Percentiles rank a stretch among this genome's conserved stretches.
Conservation (phyloP, 1,284 basidiomycete genomes). For the Amylostereum areolatum region DNA sequence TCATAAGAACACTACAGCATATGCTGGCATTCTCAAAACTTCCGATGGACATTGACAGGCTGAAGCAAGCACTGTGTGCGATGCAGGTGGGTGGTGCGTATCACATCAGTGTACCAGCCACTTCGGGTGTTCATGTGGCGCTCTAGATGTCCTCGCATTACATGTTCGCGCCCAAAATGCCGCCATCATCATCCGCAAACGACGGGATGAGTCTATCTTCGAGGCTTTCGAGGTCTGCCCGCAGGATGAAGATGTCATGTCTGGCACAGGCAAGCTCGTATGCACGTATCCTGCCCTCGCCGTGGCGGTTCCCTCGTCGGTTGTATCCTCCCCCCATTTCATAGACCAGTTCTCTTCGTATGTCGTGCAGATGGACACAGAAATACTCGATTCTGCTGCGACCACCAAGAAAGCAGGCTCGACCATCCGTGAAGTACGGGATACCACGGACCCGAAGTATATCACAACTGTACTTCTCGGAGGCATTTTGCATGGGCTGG, state of each 20-base stretch:
- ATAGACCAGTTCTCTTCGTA: slow-evolving; percentile 23
- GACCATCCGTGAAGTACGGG: slow-evolving; percentile 17
- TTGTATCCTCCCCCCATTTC: slow-evolving; percentile 23
- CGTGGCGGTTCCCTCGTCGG: slow-evolving; percentile 25
- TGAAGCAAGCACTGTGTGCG: too few species aligned
- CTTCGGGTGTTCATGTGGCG: neutral
- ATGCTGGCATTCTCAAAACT: neutral
- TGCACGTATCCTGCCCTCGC: slow-evolving; percentile 27
- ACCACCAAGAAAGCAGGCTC: slow-evolving; percentile 19
- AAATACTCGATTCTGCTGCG: slow-evolving; percentile 9
- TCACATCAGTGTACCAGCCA: too few species aligned
- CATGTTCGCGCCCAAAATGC: slow-evolving; percentile 39
- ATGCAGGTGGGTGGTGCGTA: too few species aligned
- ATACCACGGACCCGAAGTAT: slow-evolving; percentile 32
- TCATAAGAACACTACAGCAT: neutral
- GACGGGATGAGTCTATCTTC: slow-evolving; percentile 19
- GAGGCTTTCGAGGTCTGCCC: slow-evolving; percentile 40
- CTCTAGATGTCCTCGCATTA: slow-evolving; percentile 22
- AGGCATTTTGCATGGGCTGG: slow-evolving; percentile 31
- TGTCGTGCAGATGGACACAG: slow-evolving; percentile 26
- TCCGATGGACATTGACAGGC: too few species aligned
- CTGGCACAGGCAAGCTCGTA: slow-evolving; percentile 30
- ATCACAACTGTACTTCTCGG: slow-evolving; percentile 34
- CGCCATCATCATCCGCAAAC: slow-evolving; percentile 31
- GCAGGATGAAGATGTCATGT: slow-evolving; percentile 26